A percentile compares a stretch with the other conserved stretches of the same genome.
Conservation (phyloP, 805 yeast genomes). For the Torulaspora gathmanii region DNA sequence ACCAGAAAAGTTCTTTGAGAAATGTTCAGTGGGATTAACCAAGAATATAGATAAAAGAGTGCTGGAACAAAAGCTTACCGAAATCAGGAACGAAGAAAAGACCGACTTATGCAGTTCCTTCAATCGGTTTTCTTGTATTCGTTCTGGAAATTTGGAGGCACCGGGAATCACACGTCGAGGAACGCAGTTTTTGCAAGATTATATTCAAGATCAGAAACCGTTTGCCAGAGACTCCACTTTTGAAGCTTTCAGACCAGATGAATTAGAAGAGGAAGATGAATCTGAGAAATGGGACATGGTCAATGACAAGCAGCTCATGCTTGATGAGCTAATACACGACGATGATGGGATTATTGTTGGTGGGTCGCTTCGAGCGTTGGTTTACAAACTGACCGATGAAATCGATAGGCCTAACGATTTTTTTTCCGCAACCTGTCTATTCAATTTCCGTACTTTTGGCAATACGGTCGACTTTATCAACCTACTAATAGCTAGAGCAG, state of each 20-base stretch:
- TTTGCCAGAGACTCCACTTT: conserved; percentile 38
- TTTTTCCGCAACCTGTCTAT: conserved; percentile 67
- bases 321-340: conserved; percentile 40
- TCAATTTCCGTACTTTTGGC: conserved; percentile 70
- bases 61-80: conserved; percentile 20
- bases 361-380: conserved; percentile 65
- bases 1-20: conserved; percentile 55
- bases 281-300: conserved; percentile 11
- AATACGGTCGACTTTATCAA: conserved; percentile 63
- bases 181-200: conserved; percentile 34
- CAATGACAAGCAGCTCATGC: conserved; percentile 26
- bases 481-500: conserved; percentile 62
- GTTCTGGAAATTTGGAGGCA: conserved; percentile 29
- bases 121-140: conserved; percentile 36
- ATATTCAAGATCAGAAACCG: conserved; percentile 35
- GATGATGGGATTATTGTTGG: conserved; percentile 54
- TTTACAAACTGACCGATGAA: conserved; percentile 65
- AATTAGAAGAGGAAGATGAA: conserved; percentile 16
- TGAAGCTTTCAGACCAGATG: conserved; percentile 35
- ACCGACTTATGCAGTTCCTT: conserved; percentile 7
- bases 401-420: conserved; percentile 57
- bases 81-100: conserved; percentile 2
- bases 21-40: conserved; percentile 59
- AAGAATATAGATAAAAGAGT: conserved; percentile 37
- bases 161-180: conserved; percentile 27